Percentiles rank a stretch among this genome's conserved stretches.
These are phyloP conservation scores for Fusarium marasasianum DNA, from an alignment of 2,329 filamentous ascomycete species.

Conservation along the genomic window DNA sequence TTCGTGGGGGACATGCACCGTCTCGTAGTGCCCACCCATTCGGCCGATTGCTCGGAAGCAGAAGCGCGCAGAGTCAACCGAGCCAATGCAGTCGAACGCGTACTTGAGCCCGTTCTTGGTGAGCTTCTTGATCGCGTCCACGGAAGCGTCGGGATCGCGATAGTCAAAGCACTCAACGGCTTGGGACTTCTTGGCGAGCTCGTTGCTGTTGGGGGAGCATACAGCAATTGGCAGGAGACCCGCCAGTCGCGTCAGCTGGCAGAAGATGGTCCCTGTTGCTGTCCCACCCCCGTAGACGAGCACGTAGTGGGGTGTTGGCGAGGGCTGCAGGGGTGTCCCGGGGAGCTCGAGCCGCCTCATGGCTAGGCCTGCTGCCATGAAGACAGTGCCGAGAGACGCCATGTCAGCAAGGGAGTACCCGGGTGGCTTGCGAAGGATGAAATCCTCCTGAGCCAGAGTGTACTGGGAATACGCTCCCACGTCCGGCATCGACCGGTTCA, in stretches of 20 bases:
- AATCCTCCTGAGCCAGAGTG: slow-evolving; percentile 1
- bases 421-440: slow-evolving; percentile 2
- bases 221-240: background rate
- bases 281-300: slow-evolving; percentile 12
- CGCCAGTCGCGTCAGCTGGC: background rate
- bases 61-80: background rate
- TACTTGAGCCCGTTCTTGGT: slow-evolving; percentile 1
- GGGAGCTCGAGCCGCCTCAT: background rate
- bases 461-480: slow-evolving; percentile 1
- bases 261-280: slow-evolving; percentile 3
- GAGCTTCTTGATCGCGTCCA: slow-evolving; percentile 6
- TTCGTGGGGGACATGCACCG: slow-evolving; percentile 2
- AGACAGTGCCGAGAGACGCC: slow-evolving; percentile 2
- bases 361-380: background rate
- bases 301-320: slow-evolving; percentile 3
- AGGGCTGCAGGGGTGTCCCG: background rate
- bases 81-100: background rate
- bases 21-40: slow-evolving; percentile 7
- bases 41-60: slow-evolving; percentile 3
- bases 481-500: background rate
- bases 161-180: slow-evolving; percentile 2
- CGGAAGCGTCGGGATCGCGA: background rate
- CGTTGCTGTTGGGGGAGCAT: background rate
- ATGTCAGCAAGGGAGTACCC: slow-evolving; percentile 6
- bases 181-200: slow-evolving; percentile 2